These are phyloP conservation scores for Cyberlindnera veronae DNA, from an alignment of 805 yeast species.

Conservation along the genomic window DNA sequence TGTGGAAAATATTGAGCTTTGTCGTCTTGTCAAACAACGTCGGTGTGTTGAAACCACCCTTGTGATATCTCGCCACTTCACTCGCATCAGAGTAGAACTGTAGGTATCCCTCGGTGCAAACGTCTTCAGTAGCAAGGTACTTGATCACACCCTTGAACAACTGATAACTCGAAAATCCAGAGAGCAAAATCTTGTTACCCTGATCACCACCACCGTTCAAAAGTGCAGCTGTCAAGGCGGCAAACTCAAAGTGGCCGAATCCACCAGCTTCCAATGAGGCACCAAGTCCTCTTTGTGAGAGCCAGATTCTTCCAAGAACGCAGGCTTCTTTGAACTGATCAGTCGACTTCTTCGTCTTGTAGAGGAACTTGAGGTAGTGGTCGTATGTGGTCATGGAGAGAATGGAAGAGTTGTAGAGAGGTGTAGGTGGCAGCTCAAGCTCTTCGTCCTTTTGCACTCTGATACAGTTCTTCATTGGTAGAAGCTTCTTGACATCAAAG, in stretches of 20 bases:
- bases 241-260: conserved; percentile 90
- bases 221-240: conserved; percentile 73
- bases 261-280: conserved; percentile 68
- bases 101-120: conserved; percentile 57
- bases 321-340: conserved; percentile 87
- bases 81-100: conserved; percentile 53
- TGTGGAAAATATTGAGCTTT: conserved; percentile 78
- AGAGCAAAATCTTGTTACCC: conserved; percentile 73
- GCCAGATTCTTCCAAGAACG: conserved; percentile 84
- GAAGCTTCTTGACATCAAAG: conserved; percentile 72
- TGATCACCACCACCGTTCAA: conserved; percentile 77
- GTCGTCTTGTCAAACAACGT: conserved; percentile 72
- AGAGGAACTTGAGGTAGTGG: conserved; percentile 69
- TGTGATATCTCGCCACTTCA: conserved; percentile 37
- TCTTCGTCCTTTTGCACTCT: conserved; percentile 47
- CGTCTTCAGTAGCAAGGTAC: conserved; percentile 77
- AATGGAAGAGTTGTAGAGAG: conserved; percentile 80
- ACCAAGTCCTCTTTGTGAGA: conserved; percentile 78
- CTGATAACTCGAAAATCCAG: conserved; percentile 92
- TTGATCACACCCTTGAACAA: conserved; percentile 84
- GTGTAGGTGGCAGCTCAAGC: conserved; percentile 64
- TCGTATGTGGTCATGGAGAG: conserved; percentile 66
- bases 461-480: conserved; percentile 79
- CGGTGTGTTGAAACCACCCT: conserved; percentile 67
- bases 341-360: conserved; percentile 69